Evolutionary conservation across 2,329 filamentous ascomycete species (phyloP).

Genomic region (Penicillium rolfsii): DNA sequence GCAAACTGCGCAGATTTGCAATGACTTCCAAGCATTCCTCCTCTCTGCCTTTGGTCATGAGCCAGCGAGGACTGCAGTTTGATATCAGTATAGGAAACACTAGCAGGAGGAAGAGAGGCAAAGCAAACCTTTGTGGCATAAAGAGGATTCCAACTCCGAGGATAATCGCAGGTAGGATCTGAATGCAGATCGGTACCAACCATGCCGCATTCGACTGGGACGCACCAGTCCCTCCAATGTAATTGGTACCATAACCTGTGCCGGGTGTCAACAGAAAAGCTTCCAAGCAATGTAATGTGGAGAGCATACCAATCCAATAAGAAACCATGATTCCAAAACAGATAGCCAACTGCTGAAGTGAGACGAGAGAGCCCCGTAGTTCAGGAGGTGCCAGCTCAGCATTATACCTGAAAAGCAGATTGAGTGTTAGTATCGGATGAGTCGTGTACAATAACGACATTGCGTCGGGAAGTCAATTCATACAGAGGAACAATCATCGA

Average conservation of each 20-base stretch:
- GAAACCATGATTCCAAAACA: constrained; percentile 50
- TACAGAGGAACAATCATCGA: constrained; percentile 49
- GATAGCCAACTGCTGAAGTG: constrained; percentile 49
- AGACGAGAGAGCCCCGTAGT: constrained; percentile 47
- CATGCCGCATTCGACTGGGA: constrained; percentile 70
- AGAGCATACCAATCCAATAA: constrained; percentile 39
- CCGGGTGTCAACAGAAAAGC: too few species aligned
- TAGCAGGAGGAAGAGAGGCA: too few species aligned
- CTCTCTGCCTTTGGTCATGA: constrained; percentile 70
- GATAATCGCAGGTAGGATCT: constrained; percentile 68
- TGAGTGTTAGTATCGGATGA: too few species aligned
- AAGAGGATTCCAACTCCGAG: constrained; percentile 69
- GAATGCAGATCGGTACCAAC: constrained; percentile 72
- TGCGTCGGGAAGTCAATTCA: constrained; percentile 7
- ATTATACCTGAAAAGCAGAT: neutral
- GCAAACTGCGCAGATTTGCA: constrained; percentile 65
- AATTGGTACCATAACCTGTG: constrained; percentile 55
- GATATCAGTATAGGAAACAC: neutral
- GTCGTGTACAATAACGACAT: too few species aligned
- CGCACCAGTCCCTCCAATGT: constrained; percentile 64
- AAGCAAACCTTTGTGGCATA: constrained; percentile 59
- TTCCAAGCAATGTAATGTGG: too few species aligned
- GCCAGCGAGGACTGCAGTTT: constrained; percentile 69
- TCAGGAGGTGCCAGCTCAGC: constrained; percentile 43
- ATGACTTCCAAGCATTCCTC: constrained; percentile 63